Base-by-base conservation (phyloP, 805 yeast genomes). In the Nakazawaea siamensis region DNA sequence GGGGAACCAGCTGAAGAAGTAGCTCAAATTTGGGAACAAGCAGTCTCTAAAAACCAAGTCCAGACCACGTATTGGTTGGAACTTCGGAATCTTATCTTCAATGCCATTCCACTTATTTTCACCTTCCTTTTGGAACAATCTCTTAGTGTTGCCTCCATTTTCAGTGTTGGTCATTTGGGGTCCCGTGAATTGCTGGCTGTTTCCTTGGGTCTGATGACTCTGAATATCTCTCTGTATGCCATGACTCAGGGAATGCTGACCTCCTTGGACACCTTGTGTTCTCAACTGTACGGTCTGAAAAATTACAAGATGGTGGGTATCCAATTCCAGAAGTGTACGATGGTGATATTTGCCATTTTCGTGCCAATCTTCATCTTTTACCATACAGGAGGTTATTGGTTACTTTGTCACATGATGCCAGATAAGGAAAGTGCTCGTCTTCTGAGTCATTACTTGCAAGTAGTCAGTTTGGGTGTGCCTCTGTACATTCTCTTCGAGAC, bases 111-210 rank as follows among this genome's bases (percentile, higher is more conserved):
- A 1, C 54, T 73, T 37, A 68, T 73, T 4, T 43, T 68, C 34
- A 73, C 80, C 0, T 70, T 73, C 42, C 49, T 73, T n/a, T 52
- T 73, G 31, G 76, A 73, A 45, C 68, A 68, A 37, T 70, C 77
- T 4, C 49, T 72, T 16, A 65, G 75, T 2, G 68, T 73, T 0
- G 72, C 70, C 0, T 67, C 75, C 2, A 75, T 72, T 4, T 66
- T 72, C 43, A 57, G 66, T 31, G 80, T 70, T 13, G 79, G 80
- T n/a, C 75, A 70, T 43, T 49, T 73, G 27, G 79, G 80, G n/a
- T 68, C 76, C 3, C 57, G 63, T 20, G 75, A 71, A 41, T 56
- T 73, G 37, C 79, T 77, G 3, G 78, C 79, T 0, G 78, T 73
- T 10, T 66, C 75, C 1, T 60, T 73, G 59, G 74, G 77, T 3